Evolutionary conservation across 495 filamentous ascomycete genomes (phyloP), one percentile per base, ranked within the genome.

Genomic region (Hamigera avellanea): DNA sequence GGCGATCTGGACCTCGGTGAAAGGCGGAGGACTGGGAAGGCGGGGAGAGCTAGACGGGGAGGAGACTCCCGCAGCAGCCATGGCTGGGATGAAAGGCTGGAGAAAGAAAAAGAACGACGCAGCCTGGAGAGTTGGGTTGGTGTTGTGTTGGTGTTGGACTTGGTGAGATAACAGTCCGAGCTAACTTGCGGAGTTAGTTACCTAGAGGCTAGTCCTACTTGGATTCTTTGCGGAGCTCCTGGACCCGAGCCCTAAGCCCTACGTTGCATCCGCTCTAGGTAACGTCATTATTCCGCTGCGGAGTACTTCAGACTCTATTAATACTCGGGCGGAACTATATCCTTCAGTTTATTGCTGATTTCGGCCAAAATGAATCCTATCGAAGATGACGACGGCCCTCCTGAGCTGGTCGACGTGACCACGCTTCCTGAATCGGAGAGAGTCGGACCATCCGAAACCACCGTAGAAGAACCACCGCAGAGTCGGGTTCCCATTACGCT

Each of bases 401-500:
- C 85, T 10, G 70, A 78, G 36, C 67, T 96, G 32, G 68, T 93
- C 25, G 72, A 77, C 37, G 59, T 75, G 14, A 53, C 58, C 26
- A 45, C 53, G 25, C 43, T 53, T 15, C 57, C 57, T 36, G 40
- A 46, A 10, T 33, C 48, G 14, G 52, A 55, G 15, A 42, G 44
- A 31, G 39, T 25, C 8, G 23, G 17, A 19, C 18, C 33, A 31
- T 37, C 43, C 35, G 46, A 56, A 23, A 40, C 50, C 26, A 42
- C 43, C 26, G 46, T 59, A 43, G 25, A 69, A 30, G 72, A 75
- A 40, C 59, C 68, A 19, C 49, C 45, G 21, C 49, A 76, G 36
- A 31, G 48, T 43, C 51, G 88, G 56, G 88, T 94, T 10, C 91
- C 91, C 25, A 91, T 98, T 40, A 95, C 93, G 2, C 86, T 98